Evolutionary conservation across 179 eudicot genomes (phyloP), one percentile per base, ranked within the genome.

Genomic region (Spinacia oleracea): DNA sequence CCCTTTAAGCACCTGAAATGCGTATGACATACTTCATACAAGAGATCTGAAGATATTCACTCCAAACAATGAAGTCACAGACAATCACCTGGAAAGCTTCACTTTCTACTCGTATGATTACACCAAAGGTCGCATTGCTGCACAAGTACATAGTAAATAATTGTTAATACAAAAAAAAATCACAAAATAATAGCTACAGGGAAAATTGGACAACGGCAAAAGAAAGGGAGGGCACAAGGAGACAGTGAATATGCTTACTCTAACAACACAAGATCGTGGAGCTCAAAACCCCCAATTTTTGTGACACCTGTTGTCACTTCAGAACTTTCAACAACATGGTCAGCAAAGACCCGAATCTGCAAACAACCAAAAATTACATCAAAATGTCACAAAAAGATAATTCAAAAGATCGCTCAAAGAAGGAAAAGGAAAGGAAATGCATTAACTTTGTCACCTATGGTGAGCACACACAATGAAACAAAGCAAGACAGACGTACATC

Each of bases 281-380:
- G 94, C 88, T 96, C 99, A 73, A 89, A 96, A 80, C 92, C 96
- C 77, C 99, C 99, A 72, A 96, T 90, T 79, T 86, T 84, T 38
- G 98, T 96, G 66, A 93, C 84, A 53, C 99, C 99, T 68, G 98
- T 87, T 3, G 98, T 94, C 79, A 96, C 99, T 84, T 96, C 99
- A 46, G 99, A 96, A 85, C 97, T 96, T 84, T 96, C 96, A 43
- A 92, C 99, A 82, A 96, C 96, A 90, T 93, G 92, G 81, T 96
- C 99, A 45, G 99, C 93, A 86, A 96, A 94, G 11, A 96, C 98
- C 53, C 96, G 94, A 38, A 96, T 75, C 99, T 96, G 88, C 60
- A 83, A 48, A 67, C 23, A 70, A 32, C 65, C 43, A 72, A 69
- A 45, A 76, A 10, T 55, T 21, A 50, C 55, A 69, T 21, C 1